phyloP scores from a whole-genome alignment of 202 grass and related monocot species.

The Elaeis oleifera region DNA sequence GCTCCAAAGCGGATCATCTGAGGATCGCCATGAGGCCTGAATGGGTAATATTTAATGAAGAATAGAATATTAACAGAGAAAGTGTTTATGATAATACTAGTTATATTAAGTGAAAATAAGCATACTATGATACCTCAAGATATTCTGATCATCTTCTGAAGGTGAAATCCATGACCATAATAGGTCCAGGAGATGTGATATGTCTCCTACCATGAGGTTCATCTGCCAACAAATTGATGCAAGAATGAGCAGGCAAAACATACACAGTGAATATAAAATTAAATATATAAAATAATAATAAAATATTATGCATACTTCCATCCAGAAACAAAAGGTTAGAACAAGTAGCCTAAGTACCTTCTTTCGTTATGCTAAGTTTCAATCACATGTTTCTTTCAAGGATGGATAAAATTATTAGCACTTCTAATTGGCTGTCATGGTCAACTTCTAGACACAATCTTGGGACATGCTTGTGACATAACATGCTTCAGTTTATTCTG shows the following conservation, averaged over 20 bases:
- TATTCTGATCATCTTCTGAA: slow-evolving; percentile 53
- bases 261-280: slow-evolving; percentile 16
- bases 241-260: slow-evolving; percentile 16
- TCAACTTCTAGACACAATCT: too few relatives aligned
- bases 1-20: slow-evolving; percentile 84
- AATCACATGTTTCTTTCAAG: too few relatives aligned
- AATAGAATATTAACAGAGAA: slow-evolving; percentile 4
- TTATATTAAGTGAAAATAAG: too few relatives aligned
- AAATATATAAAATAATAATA: neutral
- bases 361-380: too few relatives aligned
- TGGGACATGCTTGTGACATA: too few relatives aligned
- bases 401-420: too few relatives aligned
- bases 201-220: slow-evolving; percentile 80
- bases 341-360: too few relatives aligned
- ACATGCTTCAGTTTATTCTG: too few relatives aligned
- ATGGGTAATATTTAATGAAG: slow-evolving; percentile 19
- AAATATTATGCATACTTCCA: too few relatives aligned
- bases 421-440: too few relatives aligned
- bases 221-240: slow-evolving; percentile 34
- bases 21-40: slow-evolving; percentile 65
- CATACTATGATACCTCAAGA: slow-evolving; percentile 29
- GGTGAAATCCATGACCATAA: slow-evolving; percentile 87
- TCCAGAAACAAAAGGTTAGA: too few relatives aligned
- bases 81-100: too few relatives aligned
- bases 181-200: slow-evolving; percentile 79